Evolutionary conservation across 352 stramenopile genomes (phyloP).

Genomic region (Phytophthora pseudosyringae): DNA sequence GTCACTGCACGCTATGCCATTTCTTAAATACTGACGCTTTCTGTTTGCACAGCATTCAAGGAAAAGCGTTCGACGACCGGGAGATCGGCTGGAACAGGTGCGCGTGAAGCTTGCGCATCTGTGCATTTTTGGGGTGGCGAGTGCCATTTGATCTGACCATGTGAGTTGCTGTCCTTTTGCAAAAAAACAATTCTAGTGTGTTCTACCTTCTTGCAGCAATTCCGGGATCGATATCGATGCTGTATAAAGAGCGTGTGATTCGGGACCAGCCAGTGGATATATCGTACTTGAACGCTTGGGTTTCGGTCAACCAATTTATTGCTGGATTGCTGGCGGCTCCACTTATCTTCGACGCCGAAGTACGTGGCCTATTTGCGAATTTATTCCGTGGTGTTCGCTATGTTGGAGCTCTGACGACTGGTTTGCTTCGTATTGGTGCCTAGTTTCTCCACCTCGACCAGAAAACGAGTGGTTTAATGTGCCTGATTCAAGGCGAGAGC

Average conservation of each 20-base stretch:
- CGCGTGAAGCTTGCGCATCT: not conserved
- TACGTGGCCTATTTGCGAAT: slow-evolving; percentile 20
- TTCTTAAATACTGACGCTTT: slow-evolving; percentile 5
- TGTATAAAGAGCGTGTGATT: slow-evolving; percentile 88
- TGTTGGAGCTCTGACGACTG: slow-evolving; percentile 4
- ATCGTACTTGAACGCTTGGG: slow-evolving; percentile 89
- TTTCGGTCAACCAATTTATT: slow-evolving; percentile 88
- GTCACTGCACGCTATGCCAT: not conserved
- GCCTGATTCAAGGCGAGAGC: slow-evolving; percentile 76
- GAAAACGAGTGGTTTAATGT: slow-evolving; percentile 81
- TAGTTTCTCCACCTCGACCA: slow-evolving; percentile 75
- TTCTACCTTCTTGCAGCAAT: slow-evolving; percentile 83
- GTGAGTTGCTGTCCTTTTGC: not conserved
- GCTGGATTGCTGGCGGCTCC: slow-evolving; percentile 79
- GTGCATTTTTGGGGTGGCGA: not conserved
- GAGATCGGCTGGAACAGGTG: slow-evolving; percentile 87
- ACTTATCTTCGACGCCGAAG: slow-evolving; percentile 81
- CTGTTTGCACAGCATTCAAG: slow-evolving; percentile 52
- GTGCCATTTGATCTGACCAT: not conserved
- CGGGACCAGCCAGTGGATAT: slow-evolving; percentile 87
- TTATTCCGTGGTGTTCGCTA: not conserved
- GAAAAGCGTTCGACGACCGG: slow-evolving; percentile 66
- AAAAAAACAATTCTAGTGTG: slow-evolving; percentile 45
- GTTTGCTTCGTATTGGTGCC: slow-evolving; percentile 1
- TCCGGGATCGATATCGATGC: slow-evolving; percentile 80